Base-by-base conservation (phyloP, 805 yeast genomes). In the Metschnikowia shivogae region DNA sequence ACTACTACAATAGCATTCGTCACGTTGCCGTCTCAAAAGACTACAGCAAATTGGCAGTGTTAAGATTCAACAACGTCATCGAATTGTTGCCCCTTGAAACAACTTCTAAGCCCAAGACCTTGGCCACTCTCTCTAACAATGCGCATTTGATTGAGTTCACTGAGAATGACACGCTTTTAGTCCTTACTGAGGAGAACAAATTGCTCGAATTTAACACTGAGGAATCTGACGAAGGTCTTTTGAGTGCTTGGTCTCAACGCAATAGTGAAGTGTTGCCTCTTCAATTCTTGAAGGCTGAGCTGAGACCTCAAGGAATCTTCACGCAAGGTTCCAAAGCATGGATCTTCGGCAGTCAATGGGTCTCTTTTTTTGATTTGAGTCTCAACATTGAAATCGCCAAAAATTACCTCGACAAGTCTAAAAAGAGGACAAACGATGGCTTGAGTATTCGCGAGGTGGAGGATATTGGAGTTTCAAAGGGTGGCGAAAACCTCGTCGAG, bases 321-420 rank as follows among this genome's bases (percentile, higher is more conserved):
- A 58, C 62, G 12, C 81, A 80, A 42, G 62, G 61, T 8, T 57
- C 67, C 29, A 72, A 78, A 45, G 67, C 85, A 12, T 92, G 97
- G 97, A 65, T 89, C n/a, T 89, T 87, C 78, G 95, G 97, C 1
- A 74, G 86, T 17, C 78, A 78, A 42, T 92, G 96, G 95, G 53
- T 90, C 12, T 77, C 84, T 4, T 86, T 77, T 61, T 75, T 92
- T 40, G 92, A 92, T 62, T 64, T 86, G 52, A 62, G 74, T 7
- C 60, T 72, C 43, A 78, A 84, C 56, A 62, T 82, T 42, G 84
- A 87, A 11, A 63, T 74, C 14, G 55, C 57, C 43, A 67, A 65
- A 49, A 34, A 43, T 43, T 60, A 60, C 43, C 50, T 50, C 6
- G 6, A 34, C n/a, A 51, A 49, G 31, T 47, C 61, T 19, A 65